These are phyloP conservation scores for Globisporangium parvum DNA, from an alignment of 352 stramenopile genomes.

Conservation along the genomic window DNA sequence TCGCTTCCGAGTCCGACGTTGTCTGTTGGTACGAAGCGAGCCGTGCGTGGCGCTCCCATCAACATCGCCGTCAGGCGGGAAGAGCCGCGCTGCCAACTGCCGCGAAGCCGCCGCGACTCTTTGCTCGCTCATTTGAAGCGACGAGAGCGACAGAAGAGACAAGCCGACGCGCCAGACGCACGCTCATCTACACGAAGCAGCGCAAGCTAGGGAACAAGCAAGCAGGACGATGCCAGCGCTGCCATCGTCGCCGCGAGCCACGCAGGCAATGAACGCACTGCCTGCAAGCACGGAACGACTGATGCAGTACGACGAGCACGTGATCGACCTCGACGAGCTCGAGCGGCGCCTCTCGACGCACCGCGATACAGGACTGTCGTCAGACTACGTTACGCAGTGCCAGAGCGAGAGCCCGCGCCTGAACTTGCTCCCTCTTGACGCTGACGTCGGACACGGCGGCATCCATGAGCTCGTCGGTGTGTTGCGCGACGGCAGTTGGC, in stretches of 20 bases:
- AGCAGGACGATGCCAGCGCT: neutral
- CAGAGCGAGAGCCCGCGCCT: conserved; percentile 23
- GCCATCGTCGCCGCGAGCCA: neutral
- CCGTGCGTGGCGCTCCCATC: neutral
- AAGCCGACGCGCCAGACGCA: too few species aligned
- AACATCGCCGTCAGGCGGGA: neutral
- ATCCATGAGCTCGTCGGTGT: conserved; percentile 57
- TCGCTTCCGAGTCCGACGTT: too few species aligned
- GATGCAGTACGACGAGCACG: conserved; percentile 40
- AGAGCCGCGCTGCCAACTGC: neutral
- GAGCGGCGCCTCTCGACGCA: conserved; percentile 36
- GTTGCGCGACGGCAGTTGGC: conserved; percentile 43
- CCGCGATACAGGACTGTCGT: conserved; percentile 20
- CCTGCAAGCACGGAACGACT: neutral
- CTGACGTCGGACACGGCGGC: conserved; percentile 31
- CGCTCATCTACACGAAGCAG: too few species aligned
- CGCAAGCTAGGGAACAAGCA: neutral
- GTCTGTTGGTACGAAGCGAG: too few species aligned
- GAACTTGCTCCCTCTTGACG: conserved; percentile 44
- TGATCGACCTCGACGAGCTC: conserved; percentile 37
- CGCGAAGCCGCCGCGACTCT: too few species aligned
- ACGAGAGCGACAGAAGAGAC: too few species aligned
- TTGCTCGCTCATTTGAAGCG: too few species aligned
- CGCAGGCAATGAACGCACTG: neutral
- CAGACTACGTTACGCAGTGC: conserved; percentile 19